Evolutionary conservation across 2,329 filamentous ascomycete species (phyloP).

Genomic region (Diaporthe sp.): DNA sequence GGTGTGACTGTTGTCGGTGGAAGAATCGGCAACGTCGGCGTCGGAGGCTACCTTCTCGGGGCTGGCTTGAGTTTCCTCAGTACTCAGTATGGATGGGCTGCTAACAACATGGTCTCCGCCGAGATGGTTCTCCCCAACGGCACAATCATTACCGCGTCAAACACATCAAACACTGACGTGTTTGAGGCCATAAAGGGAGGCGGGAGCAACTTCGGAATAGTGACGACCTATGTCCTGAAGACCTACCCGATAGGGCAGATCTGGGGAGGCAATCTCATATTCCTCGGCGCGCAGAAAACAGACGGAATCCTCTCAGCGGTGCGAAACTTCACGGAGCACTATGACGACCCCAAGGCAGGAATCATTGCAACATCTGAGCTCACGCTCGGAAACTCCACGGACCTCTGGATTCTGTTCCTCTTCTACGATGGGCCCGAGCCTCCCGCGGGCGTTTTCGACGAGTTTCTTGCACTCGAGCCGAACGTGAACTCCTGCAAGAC

Average conservation of each 20-base stretch:
- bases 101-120: conserved; percentile 62
- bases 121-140: conserved; percentile 68
- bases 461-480: conserved; percentile 64
- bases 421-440: conserved; percentile 72
- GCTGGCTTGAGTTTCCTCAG: conserved; percentile 65
- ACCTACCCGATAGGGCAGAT: conserved; percentile 56
- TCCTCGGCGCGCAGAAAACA: conserved; percentile 49
- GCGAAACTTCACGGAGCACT: conserved; percentile 69
- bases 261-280: conserved; percentile 59
- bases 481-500: conserved; percentile 52
- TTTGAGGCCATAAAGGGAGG: conserved; percentile 68
- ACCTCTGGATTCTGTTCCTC: conserved; percentile 72
- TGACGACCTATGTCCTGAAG: conserved; percentile 60
- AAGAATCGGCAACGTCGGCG: conserved; percentile 61
- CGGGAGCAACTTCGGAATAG: conserved; percentile 68
- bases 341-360: conserved; percentile 70
- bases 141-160: conserved; percentile 60
- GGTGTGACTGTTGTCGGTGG: conserved; percentile 60
- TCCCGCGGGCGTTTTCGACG: conserved; percentile 67
- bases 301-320: conserved; percentile 51
- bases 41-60: conserved; percentile 66
- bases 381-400: conserved; percentile 56
- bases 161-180: conserved; percentile 60
- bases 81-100: conserved; percentile 64
- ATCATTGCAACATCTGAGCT: conserved; percentile 70